These are phyloP conservation scores for Xanthoparmelia taractica DNA, from an alignment of 495 filamentous ascomycete species.

Conservation along the genomic window DNA sequence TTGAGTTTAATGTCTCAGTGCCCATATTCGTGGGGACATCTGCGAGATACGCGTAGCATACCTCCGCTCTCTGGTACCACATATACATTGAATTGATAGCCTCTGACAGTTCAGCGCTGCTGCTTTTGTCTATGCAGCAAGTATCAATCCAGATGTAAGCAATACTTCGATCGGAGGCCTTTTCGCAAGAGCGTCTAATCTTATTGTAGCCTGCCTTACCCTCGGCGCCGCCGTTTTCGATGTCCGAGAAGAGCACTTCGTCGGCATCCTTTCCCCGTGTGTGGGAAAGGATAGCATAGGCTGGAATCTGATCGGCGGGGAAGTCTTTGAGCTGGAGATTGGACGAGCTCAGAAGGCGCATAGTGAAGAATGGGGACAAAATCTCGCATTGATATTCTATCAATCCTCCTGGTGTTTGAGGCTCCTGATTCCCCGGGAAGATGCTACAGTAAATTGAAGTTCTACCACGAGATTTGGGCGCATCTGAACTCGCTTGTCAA, in stretches of 20 bases:
- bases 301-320: conserved; percentile 12
- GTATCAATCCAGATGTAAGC: conserved; percentile 37
- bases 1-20: neutral
- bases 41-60: conserved; percentile 30
- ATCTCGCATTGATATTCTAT: neutral
- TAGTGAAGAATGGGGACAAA: neutral
- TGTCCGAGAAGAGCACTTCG: conserved; percentile 23
- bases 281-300: conserved; percentile 31
- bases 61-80: conserved; percentile 29
- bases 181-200: conserved; percentile 26
- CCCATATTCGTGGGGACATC: conserved; percentile 20
- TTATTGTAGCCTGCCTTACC: conserved; percentile 28
- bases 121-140: conserved; percentile 38
- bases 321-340: conserved; percentile 6
- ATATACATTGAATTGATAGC: conserved; percentile 27
- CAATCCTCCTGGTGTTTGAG: neutral
- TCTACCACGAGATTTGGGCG: neutral
- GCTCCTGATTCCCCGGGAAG: neutral
- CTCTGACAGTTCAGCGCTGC: conserved; percentile 34
- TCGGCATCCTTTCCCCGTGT: conserved; percentile 22
- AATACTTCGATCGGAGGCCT: conserved; percentile 14
- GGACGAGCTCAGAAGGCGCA: conserved; percentile 21
- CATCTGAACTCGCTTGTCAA: neutral
- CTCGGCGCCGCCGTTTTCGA: conserved; percentile 20
- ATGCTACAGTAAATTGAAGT: neutral